Conservation (phyloP, 768 basidiomycete genomes). For the Mycena sanguinolenta region DNA sequence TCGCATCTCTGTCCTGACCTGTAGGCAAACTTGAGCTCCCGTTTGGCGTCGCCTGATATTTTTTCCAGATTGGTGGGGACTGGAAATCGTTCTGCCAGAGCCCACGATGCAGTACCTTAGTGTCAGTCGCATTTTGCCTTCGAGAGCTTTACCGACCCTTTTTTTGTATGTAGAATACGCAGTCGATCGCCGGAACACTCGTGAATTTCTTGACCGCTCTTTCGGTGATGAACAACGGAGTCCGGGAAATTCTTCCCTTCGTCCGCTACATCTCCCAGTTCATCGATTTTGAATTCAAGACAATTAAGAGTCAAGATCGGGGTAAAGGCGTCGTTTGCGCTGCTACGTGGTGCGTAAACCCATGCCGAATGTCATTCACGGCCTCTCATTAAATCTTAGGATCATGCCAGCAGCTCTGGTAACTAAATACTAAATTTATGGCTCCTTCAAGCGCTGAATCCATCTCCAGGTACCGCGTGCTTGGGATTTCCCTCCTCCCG, state of each 20-base stretch:
- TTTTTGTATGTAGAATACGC: conserved; percentile 57
- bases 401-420: conserved; percentile 84
- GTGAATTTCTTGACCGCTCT: conserved; percentile 84
- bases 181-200: conserved; percentile 72
- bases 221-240: conserved; percentile 77
- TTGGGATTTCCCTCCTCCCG: conserved; percentile 78
- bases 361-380: background rate
- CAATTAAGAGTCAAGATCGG: conserved; percentile 72
- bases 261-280: conserved; percentile 84
- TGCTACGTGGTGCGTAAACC: conserved; percentile 79
- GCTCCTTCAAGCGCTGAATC: conserved; percentile 16
- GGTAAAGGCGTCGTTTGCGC: conserved; percentile 89
- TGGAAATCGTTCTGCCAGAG: conserved; percentile 82
- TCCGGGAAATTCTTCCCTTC: conserved; percentile 87
- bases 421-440: background rate
- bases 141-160: background rate
- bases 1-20: conserved; percentile 83
- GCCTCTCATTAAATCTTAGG: conserved; percentile 51
- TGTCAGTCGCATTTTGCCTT: conserved; percentile 51
- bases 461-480: conserved; percentile 69
- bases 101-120: conserved; percentile 73
- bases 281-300: conserved; percentile 79
- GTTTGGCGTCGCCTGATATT: conserved; percentile 12
- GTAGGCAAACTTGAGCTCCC: conserved; percentile 56
- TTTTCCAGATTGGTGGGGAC: conserved; percentile 88